Evolutionary conservation across 768 basidiomycete genomes (phyloP), one percentile per base, ranked within the genome.

Genomic region (Collybiopsis confluens): DNA sequence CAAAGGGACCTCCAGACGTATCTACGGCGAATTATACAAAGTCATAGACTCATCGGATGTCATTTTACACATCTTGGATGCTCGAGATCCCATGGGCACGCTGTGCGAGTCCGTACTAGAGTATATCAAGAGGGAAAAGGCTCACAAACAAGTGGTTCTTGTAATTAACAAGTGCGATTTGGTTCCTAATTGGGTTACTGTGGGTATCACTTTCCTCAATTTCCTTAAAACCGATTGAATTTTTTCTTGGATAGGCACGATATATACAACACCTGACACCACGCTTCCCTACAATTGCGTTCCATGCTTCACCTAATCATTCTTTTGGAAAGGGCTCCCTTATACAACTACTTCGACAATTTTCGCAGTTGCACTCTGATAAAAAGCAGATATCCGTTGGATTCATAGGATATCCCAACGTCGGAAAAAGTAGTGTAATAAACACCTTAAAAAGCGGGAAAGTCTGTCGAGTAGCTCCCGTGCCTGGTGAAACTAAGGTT

Each of bases 301-400:
- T 98, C 79, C 96, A 99, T 66, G 97, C 96, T 6, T 98, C 96
- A 20, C 94, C 95, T 42, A 97, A 97, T 68, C 95, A 99, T 73
- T 97, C 96, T 1, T 99, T 99, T 64, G 97, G 96, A 62, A 98
- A 99, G 72, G 96, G 96, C 18, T 92, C 97, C 18, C 85, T 99
- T 56, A 99, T 99, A 62, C 94, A 97, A 70, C 82, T 98, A 42
- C 80, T 99, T 43, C 83, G 97, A 24, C 97, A 98, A 65, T 99
- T 99, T 69, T 90, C 94, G 4, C 91, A 92, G 60, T 82, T 98
- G 35, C 97, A 98, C 70, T 91, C 92, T 10, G 97, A 99, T 74
- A 98, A 97, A 77, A 98, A 97, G 73, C 96, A 99, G 68, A 98
- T 99, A 62, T 96, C 92, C 18, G 94, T 99, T 59, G 96, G 96